Evolutionary conservation across 352 stramenopile species (phyloP).

Genomic region (Pythium insidiosum): DNA sequence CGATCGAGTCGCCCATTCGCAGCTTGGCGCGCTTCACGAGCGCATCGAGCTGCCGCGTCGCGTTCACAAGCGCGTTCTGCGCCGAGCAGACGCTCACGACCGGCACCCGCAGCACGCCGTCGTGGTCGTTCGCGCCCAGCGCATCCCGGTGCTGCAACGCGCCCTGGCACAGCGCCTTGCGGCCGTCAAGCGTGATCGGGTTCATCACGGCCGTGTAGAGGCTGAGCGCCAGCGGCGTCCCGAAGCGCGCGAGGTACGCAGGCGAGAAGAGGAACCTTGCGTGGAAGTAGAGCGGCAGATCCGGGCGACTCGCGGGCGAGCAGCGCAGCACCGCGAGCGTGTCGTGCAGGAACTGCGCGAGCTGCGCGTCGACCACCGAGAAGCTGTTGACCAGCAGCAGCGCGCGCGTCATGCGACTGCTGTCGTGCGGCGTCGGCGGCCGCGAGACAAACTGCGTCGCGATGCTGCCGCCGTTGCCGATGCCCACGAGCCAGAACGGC

Average conservation of each 20-base stretch:
- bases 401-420: too few species aligned
- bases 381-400: slow-evolving; percentile 89
- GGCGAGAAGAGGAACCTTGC: slow-evolving; percentile 90
- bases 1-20: slow-evolving; percentile 71
- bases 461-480: slow-evolving; percentile 90
- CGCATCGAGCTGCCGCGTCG: slow-evolving; percentile 63
- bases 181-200: slow-evolving; percentile 87
- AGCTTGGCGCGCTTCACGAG: slow-evolving; percentile 47
- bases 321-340: slow-evolving; percentile 92
- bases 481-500: slow-evolving; percentile 90
- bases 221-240: slow-evolving; percentile 92
- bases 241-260: slow-evolving; percentile 88
- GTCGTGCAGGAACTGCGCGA: slow-evolving; percentile 92
- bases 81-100: slow-evolving; percentile 86
- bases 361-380: slow-evolving; percentile 81
- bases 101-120: slow-evolving; percentile 54
- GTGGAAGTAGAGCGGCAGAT: slow-evolving; percentile 95
- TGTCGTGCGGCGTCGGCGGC: slow-evolving; percentile 36
- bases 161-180: slow-evolving; percentile 86
- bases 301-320: slow-evolving; percentile 83
- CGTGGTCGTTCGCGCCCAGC: slow-evolving; percentile 33
- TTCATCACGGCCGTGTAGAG: slow-evolving; percentile 94
- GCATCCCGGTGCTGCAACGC: slow-evolving; percentile 82
- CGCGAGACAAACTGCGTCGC: slow-evolving; percentile 70
- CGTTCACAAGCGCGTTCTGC: slow-evolving; percentile 82